Evolutionary conservation across 148 eudicot species (phyloP).

Genomic region (Pharnaceum exiguum): DNA sequence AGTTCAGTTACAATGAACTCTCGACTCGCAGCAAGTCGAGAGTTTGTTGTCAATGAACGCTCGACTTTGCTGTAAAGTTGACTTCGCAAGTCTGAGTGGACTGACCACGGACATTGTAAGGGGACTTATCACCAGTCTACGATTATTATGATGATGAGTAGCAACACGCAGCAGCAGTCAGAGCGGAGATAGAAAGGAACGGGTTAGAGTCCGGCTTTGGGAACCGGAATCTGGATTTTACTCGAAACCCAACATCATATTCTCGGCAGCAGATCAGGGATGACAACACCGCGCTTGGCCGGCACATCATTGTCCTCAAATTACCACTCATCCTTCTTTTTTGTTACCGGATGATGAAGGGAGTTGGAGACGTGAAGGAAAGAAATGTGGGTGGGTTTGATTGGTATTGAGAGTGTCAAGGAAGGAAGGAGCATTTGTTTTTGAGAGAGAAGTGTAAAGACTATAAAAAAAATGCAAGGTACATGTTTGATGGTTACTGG

Average conservation of each 20-base stretch:
- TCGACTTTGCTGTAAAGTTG: too few species aligned
- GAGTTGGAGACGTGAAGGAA: constrained; percentile 21
- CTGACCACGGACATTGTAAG: constrained; percentile 80
- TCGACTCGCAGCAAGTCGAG: too few species aligned
- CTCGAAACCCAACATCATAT: constrained; percentile 17
- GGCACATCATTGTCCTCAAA: constrained; percentile 53
- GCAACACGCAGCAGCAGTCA: constrained; percentile 16
- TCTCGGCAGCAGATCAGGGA: constrained; percentile 43
- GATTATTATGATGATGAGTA: too few species aligned
- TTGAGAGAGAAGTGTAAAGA: too few species aligned
- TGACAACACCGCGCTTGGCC: constrained; percentile 51
- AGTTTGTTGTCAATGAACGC: too few species aligned
- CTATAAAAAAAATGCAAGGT: too few species aligned
- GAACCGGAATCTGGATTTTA: constrained; percentile 31
- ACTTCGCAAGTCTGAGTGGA: too few species aligned
- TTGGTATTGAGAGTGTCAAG: not conserved
- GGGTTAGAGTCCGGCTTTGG: constrained; percentile 24
- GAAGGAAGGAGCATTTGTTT: constrained; percentile 11
- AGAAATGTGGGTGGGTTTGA: not conserved
- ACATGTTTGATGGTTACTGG: too few species aligned
- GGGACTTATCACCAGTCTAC: constrained; percentile 75
- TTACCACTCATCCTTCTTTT: constrained; percentile 38
- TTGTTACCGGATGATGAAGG: too few species aligned
- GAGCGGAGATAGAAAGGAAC: constrained; percentile 22
- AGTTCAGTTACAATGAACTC: too few species aligned